A percentile compares a stretch with the other conserved stretches of the same genome.
Conservation (phyloP, 805 yeast genomes). For the Barnettozyma populi region DNA sequence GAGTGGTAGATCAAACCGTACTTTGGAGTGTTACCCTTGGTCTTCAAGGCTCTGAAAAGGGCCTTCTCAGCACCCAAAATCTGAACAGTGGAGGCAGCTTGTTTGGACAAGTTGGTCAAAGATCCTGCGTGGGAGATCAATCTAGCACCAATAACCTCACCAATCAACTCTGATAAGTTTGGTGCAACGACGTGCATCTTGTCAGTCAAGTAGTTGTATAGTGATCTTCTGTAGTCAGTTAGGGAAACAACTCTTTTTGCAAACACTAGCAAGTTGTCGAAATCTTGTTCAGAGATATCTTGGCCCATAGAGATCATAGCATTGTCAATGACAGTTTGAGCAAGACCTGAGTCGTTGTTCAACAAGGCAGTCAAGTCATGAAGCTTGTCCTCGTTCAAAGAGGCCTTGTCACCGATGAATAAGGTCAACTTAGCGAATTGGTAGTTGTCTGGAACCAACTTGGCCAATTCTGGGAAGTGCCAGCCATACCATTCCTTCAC, state of each 20-base stretch:
- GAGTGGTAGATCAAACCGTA: conserved; percentile 97
- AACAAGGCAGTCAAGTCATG: conserved; percentile 85
- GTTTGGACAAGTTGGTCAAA: conserved; percentile 90
- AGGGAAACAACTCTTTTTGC: conserved; percentile 91
- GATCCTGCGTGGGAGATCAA: conserved; percentile 98
- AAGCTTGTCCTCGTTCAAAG: conserved; percentile 70
- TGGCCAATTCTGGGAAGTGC: conserved; percentile 97
- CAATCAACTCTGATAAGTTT: conserved; percentile 91
- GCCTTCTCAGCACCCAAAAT: conserved; percentile 99
- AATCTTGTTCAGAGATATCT: conserved; percentile 91
- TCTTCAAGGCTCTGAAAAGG: conserved; percentile 94
- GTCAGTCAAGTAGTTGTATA: conserved; percentile 82
- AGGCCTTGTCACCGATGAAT: conserved; percentile 80
- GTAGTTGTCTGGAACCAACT: conserved; percentile 96
- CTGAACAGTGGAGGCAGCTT: conserved; percentile 99
- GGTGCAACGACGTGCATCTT: conserved; percentile 99
- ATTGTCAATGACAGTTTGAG: conserved; percentile 87
- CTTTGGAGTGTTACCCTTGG: conserved; percentile 98
- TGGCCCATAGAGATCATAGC: conserved; percentile 99
- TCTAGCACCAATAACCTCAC: conserved; percentile 99
- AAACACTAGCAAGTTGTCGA: conserved; percentile 84
- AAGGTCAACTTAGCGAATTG: conserved; percentile 88
- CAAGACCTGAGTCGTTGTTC: conserved; percentile 83
- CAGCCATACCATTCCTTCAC: conserved; percentile 99
- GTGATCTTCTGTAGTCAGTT: conserved; percentile 81